Percentiles rank a stretch among this genome's conserved stretches.
phyloP scores from a whole-genome alignment of 768 basidiomycete genomes.

The Mycena leptocephala region DNA sequence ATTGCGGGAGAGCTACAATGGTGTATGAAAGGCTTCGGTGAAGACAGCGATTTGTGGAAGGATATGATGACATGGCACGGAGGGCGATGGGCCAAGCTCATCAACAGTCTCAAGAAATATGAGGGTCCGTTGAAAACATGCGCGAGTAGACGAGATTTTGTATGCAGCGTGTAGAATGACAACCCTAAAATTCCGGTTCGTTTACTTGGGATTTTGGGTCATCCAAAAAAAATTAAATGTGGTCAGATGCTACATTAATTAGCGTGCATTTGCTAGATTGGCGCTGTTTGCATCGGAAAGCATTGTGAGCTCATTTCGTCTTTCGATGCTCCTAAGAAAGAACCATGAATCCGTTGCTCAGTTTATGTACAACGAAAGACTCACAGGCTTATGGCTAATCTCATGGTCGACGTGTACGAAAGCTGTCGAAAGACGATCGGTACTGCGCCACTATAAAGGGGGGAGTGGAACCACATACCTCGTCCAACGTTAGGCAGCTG shows the following conservation, averaged over 20 bases:
- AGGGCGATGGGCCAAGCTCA: slow-evolving; percentile 56
- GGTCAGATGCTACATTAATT: neutral
- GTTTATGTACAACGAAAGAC: neutral
- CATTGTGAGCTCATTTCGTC: neutral
- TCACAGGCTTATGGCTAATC: slow-evolving; percentile 59
- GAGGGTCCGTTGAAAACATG: slow-evolving; percentile 34
- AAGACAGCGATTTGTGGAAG: slow-evolving; percentile 50
- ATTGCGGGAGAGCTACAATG: slow-evolving; percentile 54
- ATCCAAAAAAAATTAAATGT: neutral
- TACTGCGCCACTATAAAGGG: neutral
- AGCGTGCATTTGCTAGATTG: neutral
- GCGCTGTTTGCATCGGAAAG: too few species aligned
- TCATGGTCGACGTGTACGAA: slow-evolving; percentile 78
- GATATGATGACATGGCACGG: slow-evolving; percentile 53
- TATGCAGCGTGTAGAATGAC: too few species aligned
- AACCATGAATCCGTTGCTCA: neutral
- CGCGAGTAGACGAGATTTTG: too few species aligned
- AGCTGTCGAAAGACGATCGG: slow-evolving; percentile 42
- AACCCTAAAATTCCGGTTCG: too few species aligned
- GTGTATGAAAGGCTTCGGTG: slow-evolving; percentile 47
- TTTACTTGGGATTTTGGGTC: too few species aligned
- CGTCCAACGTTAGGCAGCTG: slow-evolving; percentile 70
- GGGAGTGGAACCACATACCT: slow-evolving; percentile 8
- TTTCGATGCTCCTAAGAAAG: slow-evolving; percentile 35
- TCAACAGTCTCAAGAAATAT: slow-evolving; percentile 51